These are phyloP conservation scores for Phytophthora litchii DNA, from an alignment of 352 stramenopile genomes.

Conservation along the genomic window DNA sequence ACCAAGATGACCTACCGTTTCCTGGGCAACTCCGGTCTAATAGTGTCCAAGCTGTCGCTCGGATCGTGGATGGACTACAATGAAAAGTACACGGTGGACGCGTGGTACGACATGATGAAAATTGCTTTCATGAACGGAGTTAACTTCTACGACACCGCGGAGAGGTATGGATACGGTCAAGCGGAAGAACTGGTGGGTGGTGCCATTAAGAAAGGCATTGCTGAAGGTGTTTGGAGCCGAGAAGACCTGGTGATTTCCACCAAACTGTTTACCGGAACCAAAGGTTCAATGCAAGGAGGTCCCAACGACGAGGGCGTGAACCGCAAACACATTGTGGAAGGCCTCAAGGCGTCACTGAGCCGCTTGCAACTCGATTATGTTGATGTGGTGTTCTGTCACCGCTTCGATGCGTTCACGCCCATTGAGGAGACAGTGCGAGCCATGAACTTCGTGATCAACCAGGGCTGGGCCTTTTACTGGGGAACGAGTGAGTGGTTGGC, in stretches of 20 bases:
- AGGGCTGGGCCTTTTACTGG: slow-evolving; percentile 15
- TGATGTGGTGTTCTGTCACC: slow-evolving; percentile 8
- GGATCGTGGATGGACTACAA: slow-evolving; percentile 10
- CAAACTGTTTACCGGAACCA: slow-evolving; percentile 11
- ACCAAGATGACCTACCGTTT: slow-evolving; percentile 6
- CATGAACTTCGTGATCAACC: slow-evolving; percentile 6
- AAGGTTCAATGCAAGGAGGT: slow-evolving; percentile 1
- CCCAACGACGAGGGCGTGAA: slow-evolving; percentile 7
- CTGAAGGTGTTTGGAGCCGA: not conserved
- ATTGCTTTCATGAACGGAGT: slow-evolving; percentile 4
- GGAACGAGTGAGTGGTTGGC: slow-evolving; percentile 8
- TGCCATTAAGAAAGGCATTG: slow-evolving; percentile 5
- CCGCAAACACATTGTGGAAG: slow-evolving; percentile 9
- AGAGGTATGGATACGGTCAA: slow-evolving; percentile 12
- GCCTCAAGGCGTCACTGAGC: slow-evolving; percentile 1
- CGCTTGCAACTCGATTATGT: slow-evolving; percentile 4
- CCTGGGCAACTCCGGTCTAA: slow-evolving; percentile 5
- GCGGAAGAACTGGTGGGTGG: slow-evolving; percentile 5
- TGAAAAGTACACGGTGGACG: slow-evolving; percentile 8
- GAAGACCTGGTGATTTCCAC: slow-evolving; percentile 10
- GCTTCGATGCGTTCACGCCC: slow-evolving; percentile 6
- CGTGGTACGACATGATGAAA: slow-evolving; percentile 14
- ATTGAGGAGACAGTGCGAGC: too few species aligned
- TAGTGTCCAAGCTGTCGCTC: slow-evolving; percentile 7
- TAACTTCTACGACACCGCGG: slow-evolving; percentile 8